Evolutionary conservation across 2,329 filamentous ascomycete genomes (phyloP), one percentile per base, ranked within the genome.

Genomic region (Colletotrichum limetticola): DNA sequence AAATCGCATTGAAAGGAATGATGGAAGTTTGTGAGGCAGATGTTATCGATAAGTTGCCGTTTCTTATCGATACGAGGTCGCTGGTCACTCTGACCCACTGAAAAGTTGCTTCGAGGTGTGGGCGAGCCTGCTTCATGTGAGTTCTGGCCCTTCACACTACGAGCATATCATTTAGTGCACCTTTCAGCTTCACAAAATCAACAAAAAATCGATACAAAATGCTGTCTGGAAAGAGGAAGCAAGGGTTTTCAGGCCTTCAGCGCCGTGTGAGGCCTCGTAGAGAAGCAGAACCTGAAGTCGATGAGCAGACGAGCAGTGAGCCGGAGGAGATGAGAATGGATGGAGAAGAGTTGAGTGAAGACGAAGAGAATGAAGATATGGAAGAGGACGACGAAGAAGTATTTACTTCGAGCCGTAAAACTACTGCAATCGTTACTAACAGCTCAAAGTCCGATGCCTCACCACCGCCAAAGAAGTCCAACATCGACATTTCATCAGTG

Each of bases 401-500:
- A 30, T 30, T 12, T 12, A 22, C n/a, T 12, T 8, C 22, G 5
- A 49, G 19, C 56, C 5, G 9, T 32, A 32, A 4, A n/a, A 9
- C 9, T 1, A 1, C 4, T 32, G n/a, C 16, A 22, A n/a, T 42
- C 16, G 30, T 52, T 9, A 49, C 62, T 71, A 57, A 77, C 81
- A 81, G 77, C 80, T 58, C 79, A 79, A 77, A 78, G 74, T 66
- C 74, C 8, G 63, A 74, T 14, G n/a, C 75, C 26, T 72, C 69
- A 22, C 72, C 32, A 49, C 75, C 1, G 77, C 64, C 66, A 49
- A 66, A 66, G 46, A 74, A 71, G 60, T 78, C 83, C 6, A 82
- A 81, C 22, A 80, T 87, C 68, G 86, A 88, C 71, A 83, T 87
- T 57, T 85, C 89, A 9, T 86, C 87, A 74, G 91, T 98, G 76